These are phyloP conservation scores for Aspergillus steynii DNA, from an alignment of 495 filamentous ascomycete species.

Conservation along the genomic window DNA sequence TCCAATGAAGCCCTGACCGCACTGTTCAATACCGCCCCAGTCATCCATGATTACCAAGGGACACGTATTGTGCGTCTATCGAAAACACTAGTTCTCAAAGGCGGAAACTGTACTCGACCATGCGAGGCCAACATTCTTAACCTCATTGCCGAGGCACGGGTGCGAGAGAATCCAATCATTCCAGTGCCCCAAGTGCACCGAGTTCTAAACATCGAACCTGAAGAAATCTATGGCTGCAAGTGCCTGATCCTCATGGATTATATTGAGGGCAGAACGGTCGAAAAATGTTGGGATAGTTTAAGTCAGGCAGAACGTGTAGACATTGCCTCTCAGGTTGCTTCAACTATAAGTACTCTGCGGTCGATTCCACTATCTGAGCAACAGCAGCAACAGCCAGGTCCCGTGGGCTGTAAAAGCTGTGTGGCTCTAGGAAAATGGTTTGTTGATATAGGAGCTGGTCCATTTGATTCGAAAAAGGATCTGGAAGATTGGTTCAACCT, in stretches of 20 bases:
- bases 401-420: constrained; percentile 12
- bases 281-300: constrained; percentile 6
- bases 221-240: constrained; percentile 2
- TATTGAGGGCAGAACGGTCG: constrained; percentile 10
- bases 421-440: constrained; percentile 11
- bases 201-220: constrained; percentile 9
- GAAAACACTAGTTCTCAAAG: constrained; percentile 10
- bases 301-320: constrained; percentile 7
- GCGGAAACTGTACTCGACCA: constrained; percentile 8
- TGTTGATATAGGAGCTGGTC: constrained; percentile 11
- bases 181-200: constrained; percentile 8
- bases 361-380: constrained; percentile 9
- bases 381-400: constrained; percentile 11
- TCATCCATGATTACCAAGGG: constrained; percentile 8
- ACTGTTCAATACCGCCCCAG: constrained; percentile 11
- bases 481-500: constrained; percentile 12
- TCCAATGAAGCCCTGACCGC: constrained; percentile 12
- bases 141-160: constrained; percentile 4
- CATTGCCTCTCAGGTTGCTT: constrained; percentile 12
- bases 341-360: constrained; percentile 9
- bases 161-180: constrained; percentile 5
- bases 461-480: constrained; percentile 11
- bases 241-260: constrained; percentile 16
- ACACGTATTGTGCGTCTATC: constrained; percentile 13
- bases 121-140: constrained; percentile 11